Conservation (phyloP, 2,329 filamentous ascomycete genomes). For the Metarhizium humberi region DNA sequence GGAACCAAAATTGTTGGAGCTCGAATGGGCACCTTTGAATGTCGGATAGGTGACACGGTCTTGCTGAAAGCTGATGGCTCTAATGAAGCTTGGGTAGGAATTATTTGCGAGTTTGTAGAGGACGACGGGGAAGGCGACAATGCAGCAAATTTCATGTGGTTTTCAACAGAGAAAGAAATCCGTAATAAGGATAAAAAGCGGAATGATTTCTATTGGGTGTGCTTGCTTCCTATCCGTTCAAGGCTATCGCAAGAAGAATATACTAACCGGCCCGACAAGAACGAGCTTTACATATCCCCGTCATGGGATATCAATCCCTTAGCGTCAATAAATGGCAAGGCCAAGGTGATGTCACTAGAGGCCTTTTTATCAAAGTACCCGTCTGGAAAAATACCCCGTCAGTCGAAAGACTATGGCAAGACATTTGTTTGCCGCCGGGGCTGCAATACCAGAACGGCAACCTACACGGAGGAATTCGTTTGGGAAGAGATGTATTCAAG, state of each 20-base stretch:
- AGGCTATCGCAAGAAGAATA: background rate
- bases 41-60: slow-evolving; percentile 72
- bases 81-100: slow-evolving; percentile 85
- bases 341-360: slow-evolving; percentile 64
- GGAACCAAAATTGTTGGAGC: slow-evolving; percentile 63
- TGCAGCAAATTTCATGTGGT: slow-evolving; percentile 90
- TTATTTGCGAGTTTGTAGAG: slow-evolving; percentile 75
- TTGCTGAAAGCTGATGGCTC: slow-evolving; percentile 80
- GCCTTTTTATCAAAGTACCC: slow-evolving; percentile 63
- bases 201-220: slow-evolving; percentile 63
- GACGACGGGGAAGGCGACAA: slow-evolving; percentile 58
- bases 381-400: slow-evolving; percentile 62
- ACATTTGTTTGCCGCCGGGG: slow-evolving; percentile 84
- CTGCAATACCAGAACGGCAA: slow-evolving; percentile 79
- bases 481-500: slow-evolving; percentile 81
- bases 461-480: slow-evolving; percentile 82
- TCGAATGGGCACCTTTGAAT: slow-evolving; percentile 71
- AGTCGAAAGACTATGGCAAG: slow-evolving; percentile 68
- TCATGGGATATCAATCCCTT: slow-evolving; percentile 83
- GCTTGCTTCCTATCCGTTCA: background rate
- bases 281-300: slow-evolving; percentile 86
- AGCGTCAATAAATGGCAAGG: slow-evolving; percentile 83
- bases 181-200: slow-evolving; percentile 75
- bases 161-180: slow-evolving; percentile 84
- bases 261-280: slow-evolving; percentile 32